Evolutionary conservation across 176 grass and related monocot genomes (phyloP), one percentile per base, ranked within the genome.

Genomic region (Cymbopogon citratus): DNA sequence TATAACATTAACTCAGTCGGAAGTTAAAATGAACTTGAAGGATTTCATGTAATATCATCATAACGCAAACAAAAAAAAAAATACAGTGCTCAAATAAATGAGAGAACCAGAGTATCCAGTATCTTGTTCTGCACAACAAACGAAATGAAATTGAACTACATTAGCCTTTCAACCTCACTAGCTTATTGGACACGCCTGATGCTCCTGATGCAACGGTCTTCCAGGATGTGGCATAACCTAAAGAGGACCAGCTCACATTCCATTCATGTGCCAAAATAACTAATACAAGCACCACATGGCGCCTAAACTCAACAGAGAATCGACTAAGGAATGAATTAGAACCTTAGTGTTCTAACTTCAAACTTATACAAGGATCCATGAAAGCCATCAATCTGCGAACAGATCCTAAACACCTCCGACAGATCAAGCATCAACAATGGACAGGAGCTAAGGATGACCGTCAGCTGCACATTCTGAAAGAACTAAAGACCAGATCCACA

Each of bases 361-460:
- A 73, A 76, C 62, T 46, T 33, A 67, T 77, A 81, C 79, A 85
- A 76, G 66, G 89, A 90, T 83, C 79, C 62, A 77, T 54, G 79
- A 56, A 80, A 87, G 36, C 65, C 81, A 81, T 88, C 78, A 83
- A 67, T 38, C 78, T 88, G 48, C 28, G 28, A 76, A 76, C 76
- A 83, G 84, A 82, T 24, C 71, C 77, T 81, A 85, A 88, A 91
- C 94, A 94, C 94, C 91, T 88, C 91, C 21, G 87, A 92, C 83
- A 74, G 89, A 80, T 92, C 76, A 25, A 94, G 87, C 77, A 69
- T 88, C 85, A 84, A 85, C 83, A 88, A 27, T 77, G 49, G 44
- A 79, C 43, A 78, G 39, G 74, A 76, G 77, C 63, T 83, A 74
- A 75, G 72, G 80, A 88, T 90, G 89, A 92, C 94, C 83, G 51